Conservation (phyloP, 345 rosid species). For the Pelargonium nanum region DNA sequence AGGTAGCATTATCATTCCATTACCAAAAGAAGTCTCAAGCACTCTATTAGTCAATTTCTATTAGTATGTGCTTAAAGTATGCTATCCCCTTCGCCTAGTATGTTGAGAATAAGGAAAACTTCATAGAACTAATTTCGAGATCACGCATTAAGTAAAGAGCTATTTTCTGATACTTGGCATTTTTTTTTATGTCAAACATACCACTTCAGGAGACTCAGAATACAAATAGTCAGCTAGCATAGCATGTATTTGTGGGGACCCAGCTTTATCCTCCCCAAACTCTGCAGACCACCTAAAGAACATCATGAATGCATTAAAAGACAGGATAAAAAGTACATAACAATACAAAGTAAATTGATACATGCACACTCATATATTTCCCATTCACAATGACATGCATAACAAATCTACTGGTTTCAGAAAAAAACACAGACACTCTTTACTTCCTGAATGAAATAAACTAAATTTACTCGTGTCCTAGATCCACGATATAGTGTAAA, state of each 20-base stretch:
- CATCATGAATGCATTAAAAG: constrained; percentile 6
- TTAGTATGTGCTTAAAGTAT: too few species aligned
- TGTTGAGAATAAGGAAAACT: not conserved
- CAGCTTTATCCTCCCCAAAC: constrained; percentile 58
- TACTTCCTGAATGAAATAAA: not conserved
- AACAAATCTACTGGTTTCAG: not conserved
- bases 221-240: constrained; percentile 85
- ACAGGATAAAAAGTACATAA: not conserved
- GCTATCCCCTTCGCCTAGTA: not conserved
- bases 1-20: not conserved
- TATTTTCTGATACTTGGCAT: not conserved
- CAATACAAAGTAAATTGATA: not conserved
- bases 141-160: not conserved
- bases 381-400: not conserved
- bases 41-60: not conserved
- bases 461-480: not conserved
- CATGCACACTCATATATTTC: not conserved
- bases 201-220: constrained; percentile 86
- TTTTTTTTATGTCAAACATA: constrained; percentile 28
- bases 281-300: constrained; percentile 81
- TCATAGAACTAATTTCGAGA: not conserved
- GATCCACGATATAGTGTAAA: too few species aligned
- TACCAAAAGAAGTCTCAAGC: not conserved
- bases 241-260: constrained; percentile 64
- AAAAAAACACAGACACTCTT: not conserved